Conservation (phyloP, 2,329 filamentous ascomycete genomes). For the Gaeumannomyces tritici region DNA sequence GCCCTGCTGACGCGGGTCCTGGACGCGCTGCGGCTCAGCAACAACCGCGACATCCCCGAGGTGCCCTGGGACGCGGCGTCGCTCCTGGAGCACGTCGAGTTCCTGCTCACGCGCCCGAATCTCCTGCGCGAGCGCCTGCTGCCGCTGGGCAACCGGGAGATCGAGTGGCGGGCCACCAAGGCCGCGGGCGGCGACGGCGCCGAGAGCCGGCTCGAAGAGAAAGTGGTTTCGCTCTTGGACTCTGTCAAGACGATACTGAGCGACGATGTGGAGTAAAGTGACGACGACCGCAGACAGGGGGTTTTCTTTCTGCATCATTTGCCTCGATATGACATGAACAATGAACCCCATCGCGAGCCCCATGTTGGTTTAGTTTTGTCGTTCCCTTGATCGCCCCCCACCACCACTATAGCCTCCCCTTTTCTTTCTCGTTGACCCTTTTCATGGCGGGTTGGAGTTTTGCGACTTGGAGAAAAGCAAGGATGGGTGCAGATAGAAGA, state of each 20-base stretch:
- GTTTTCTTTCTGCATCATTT: neutral
- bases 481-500: neutral
- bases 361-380: too few relatives aligned
- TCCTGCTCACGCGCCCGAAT: slow-evolving; percentile 62
- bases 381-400: too few relatives aligned
- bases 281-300: neutral
- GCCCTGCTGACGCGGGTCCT: slow-evolving; percentile 68
- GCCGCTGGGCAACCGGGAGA: slow-evolving; percentile 63
- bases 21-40: slow-evolving; percentile 52
- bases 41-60: slow-evolving; percentile 61
- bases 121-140: slow-evolving; percentile 64
- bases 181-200: slow-evolving; percentile 22
- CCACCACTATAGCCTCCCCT: too few relatives aligned
- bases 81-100: slow-evolving; percentile 75
- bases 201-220: slow-evolving; percentile 65
- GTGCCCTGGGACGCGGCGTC: slow-evolving; percentile 65
- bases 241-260: slow-evolving; percentile 46
- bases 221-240: slow-evolving; percentile 60
- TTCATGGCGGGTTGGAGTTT: too few relatives aligned
- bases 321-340: too few relatives aligned
- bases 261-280: slow-evolving; percentile 34
- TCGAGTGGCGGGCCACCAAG: slow-evolving; percentile 45
- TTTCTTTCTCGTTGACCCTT: too few relatives aligned
- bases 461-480: too few relatives aligned
- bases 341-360: too few relatives aligned